Conservation (phyloP, 371 early-diverging fungal genomes). For the Lichtheimia ramosa region DNA sequence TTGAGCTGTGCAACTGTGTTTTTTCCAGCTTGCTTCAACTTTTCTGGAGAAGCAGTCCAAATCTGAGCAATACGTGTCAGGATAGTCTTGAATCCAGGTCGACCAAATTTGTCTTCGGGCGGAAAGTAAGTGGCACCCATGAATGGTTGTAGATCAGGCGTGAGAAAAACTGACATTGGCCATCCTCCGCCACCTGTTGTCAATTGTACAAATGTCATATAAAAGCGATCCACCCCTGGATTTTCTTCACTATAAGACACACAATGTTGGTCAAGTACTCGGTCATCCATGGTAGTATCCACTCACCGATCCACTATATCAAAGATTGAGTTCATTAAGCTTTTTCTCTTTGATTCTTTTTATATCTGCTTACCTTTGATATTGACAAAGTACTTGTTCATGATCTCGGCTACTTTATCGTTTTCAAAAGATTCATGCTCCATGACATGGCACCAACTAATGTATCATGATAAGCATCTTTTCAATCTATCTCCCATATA, state of each 20-base stretch:
- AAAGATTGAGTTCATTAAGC: not conserved
- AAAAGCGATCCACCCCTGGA: conserved; percentile 68
- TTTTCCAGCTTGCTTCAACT: conserved; percentile 39
- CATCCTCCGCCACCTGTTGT: conserved; percentile 66
- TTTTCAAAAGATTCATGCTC: conserved; percentile 68
- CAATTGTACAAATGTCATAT: conserved; percentile 57
- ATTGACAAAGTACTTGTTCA: conserved; percentile 63
- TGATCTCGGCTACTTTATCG: conserved; percentile 50
- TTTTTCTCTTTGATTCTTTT: not conserved
- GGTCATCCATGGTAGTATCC: not conserved
- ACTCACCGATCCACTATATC: conserved; percentile 35
- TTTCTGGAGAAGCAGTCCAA: conserved; percentile 42
- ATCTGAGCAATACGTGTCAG: conserved; percentile 42
- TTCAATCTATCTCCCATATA: not conserved
- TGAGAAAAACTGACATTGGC: conserved; percentile 64
- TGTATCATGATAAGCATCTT: not conserved
- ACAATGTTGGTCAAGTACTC: not conserved
- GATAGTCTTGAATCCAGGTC: conserved; percentile 55
- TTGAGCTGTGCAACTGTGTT: conserved; percentile 45
- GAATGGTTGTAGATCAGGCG: conserved; percentile 66
- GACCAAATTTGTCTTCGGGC: conserved; percentile 51
- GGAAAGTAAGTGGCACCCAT: conserved; percentile 73
- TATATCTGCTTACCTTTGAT: conserved; percentile 45
- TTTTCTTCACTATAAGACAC: conserved; percentile 55
- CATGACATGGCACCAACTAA: conserved; percentile 75